Evolutionary conservation across 208 protist species (phyloP).

Genomic region (Leishmania tarentolae): DNA sequence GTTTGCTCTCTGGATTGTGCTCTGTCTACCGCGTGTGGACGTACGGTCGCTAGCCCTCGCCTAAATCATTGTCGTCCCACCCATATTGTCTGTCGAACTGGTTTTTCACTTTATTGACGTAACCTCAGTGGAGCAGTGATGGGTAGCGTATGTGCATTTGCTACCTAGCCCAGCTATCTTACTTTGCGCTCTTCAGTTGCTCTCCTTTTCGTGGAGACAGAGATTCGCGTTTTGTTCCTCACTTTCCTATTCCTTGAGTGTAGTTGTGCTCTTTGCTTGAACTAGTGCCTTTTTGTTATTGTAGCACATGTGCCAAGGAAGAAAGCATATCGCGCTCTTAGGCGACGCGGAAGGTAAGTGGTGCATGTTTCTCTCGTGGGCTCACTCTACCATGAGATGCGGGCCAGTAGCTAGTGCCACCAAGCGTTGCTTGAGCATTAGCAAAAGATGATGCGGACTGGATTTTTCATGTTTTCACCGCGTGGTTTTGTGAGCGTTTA

Average conservation of each 20-base stretch:
- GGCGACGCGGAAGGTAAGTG: neutral
- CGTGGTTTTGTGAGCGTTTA: too few relatives aligned
- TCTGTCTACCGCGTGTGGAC: conserved; percentile 93
- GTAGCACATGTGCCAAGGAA: neutral
- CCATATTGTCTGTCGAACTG: neutral
- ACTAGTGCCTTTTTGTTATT: neutral
- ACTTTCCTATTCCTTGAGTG: neutral
- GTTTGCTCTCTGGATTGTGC: conserved; percentile 82
- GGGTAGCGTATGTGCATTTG: too few relatives aligned
- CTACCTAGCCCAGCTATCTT: too few relatives aligned
- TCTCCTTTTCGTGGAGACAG: neutral
- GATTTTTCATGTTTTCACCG: neutral
- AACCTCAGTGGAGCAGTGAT: neutral
- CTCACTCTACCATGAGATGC: neutral
- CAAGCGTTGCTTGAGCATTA: neutral
- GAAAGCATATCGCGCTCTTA: neutral
- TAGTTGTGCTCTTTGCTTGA: neutral
- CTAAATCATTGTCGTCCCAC: neutral
- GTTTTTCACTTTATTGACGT: neutral
- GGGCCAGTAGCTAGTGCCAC: neutral
- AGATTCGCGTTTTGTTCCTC: neutral
- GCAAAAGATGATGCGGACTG: neutral
- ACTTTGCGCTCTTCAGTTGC: neutral
- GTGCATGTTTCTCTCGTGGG: neutral
- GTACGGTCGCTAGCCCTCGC: conserved; percentile 63